phyloP scores from a whole-genome alignment of 495 filamentous ascomycete genomes.

The Penicillium paxilli region DNA sequence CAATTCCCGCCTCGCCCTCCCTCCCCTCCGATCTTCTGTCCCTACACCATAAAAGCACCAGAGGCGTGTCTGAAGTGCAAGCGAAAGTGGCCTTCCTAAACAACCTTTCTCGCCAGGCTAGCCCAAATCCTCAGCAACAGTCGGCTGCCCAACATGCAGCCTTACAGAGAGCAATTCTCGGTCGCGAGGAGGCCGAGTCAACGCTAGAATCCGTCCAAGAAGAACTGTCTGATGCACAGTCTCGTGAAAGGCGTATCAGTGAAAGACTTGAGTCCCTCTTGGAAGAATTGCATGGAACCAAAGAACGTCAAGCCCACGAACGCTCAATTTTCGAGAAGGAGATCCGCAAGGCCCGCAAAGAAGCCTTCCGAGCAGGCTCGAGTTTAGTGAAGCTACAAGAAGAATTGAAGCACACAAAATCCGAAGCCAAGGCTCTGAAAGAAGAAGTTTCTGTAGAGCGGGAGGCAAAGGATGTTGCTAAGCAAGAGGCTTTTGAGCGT shows the following conservation, averaged over 20 bases:
- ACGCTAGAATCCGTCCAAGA: slow-evolving; percentile 56
- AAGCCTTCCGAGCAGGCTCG: slow-evolving; percentile 81
- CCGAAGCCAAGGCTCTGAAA: slow-evolving; percentile 50
- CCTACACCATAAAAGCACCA: slow-evolving; percentile 40
- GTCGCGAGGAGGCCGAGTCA: slow-evolving; percentile 75
- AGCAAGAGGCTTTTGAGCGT: slow-evolving; percentile 76
- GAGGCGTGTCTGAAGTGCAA: slow-evolving; percentile 70
- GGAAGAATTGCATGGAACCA: slow-evolving; percentile 72
- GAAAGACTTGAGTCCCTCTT: slow-evolving; percentile 77
- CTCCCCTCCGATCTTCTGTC: slow-evolving; percentile 45
- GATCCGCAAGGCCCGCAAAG: slow-evolving; percentile 76
- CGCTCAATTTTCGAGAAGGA: slow-evolving; percentile 81
- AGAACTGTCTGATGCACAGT: slow-evolving; percentile 68
- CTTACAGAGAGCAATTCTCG: slow-evolving; percentile 76
- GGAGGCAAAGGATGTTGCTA: slow-evolving; percentile 51
- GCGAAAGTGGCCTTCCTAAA: slow-evolving; percentile 86
- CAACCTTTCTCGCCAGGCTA: slow-evolving; percentile 61
- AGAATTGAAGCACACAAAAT: slow-evolving; percentile 70
- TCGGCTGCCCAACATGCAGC: slow-evolving; percentile 60
- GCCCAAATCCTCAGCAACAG: slow-evolving; percentile 56
- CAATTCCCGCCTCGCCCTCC: slow-evolving; percentile 53
- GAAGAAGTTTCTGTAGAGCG: slow-evolving; percentile 54
- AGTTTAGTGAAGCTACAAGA: slow-evolving; percentile 76
- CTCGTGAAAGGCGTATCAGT: slow-evolving; percentile 70
- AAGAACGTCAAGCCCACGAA: slow-evolving; percentile 74